Percentiles rank a stretch among this genome's conserved stretches.
These are phyloP conservation scores for Solanum bulbocastanum DNA, from an alignment of 257 asterid genomes.

Conservation along the genomic window DNA sequence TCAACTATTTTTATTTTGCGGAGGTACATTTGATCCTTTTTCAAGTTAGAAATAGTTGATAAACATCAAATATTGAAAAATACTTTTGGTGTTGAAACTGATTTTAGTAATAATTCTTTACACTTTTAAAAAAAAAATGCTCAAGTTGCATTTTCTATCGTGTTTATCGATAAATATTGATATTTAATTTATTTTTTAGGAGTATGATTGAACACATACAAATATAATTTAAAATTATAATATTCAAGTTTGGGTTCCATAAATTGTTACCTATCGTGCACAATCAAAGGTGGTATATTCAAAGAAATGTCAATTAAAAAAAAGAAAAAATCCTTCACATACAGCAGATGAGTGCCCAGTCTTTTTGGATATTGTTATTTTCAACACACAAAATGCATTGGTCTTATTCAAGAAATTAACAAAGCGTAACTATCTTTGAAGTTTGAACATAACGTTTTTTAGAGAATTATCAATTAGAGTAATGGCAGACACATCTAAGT, in stretches of 20 bases:
- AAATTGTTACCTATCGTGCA: neutral
- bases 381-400: neutral
- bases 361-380: neutral
- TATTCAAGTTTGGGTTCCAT: neutral
- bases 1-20: too few relatives aligned
- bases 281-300: neutral
- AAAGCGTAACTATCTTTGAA: neutral
- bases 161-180: too few relatives aligned
- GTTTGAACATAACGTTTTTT: neutral
- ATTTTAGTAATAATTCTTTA: too few relatives aligned
- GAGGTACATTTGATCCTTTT: too few relatives aligned
- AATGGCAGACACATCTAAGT: conserved; percentile 4
- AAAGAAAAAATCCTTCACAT: neutral
- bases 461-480: neutral
- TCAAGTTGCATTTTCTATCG: too few relatives aligned
- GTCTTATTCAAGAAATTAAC: neutral
- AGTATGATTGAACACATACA: too few relatives aligned
- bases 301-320: neutral
- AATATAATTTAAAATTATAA: too few relatives aligned
- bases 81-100: too few relatives aligned
- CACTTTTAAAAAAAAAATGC: too few relatives aligned
- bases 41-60: too few relatives aligned
- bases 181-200: too few relatives aligned
- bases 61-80: too few relatives aligned
- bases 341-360: neutral